Evolutionary conservation across 1,284 basidiomycete genomes (phyloP), one percentile per base, ranked within the genome.

Genomic region (Apiotrichum mycotoxinovorans): DNA sequence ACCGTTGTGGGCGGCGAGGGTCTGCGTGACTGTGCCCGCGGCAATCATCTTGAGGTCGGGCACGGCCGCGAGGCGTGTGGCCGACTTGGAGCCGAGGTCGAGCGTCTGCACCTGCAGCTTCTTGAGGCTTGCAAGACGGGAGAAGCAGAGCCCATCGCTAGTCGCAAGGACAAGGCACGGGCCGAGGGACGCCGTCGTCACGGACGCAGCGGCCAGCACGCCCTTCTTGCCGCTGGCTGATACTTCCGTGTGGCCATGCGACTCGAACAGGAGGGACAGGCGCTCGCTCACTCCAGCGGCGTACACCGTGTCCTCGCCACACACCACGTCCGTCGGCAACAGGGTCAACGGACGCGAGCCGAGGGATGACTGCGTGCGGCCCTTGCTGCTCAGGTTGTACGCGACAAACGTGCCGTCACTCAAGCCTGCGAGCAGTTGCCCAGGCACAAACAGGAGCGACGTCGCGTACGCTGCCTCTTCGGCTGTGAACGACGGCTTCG

Each of bases 21-120:
- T 75, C 0, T 78, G 79, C 3, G 79, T 79, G 11, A 80, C 77
- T 56, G 83, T 85, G 0, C 83, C 85, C 3, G 90, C 82, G 2
- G 84, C 89, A 54, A 91, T 85, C 0, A 80, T 75, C 51, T 82
- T 84, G 47, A 81, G 72, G 2, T 71, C 70, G 0, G 82, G 78
- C 57, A 85, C 79, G 66, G 88, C 80, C 2, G 81, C 80, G 25
- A 94, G 81, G 46, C 82, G 80, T 8, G 80, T 79, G 1, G 89
- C 87, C 54, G 83, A 86, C 51, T 87, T 83, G 40, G 82, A 73
- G 1, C 87, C 88, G 4, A 91, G 74, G 33, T 83, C 80, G 26
- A 91, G 87, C 33, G 88, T 83, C 60, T 86, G 84, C 38, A 93
- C 85, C 63, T 92, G 88, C 71, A 91, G 81, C 76, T 89, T 89